Conservation (phyloP, 2,329 filamentous ascomycete species). For the Penicillium capsulatum region DNA sequence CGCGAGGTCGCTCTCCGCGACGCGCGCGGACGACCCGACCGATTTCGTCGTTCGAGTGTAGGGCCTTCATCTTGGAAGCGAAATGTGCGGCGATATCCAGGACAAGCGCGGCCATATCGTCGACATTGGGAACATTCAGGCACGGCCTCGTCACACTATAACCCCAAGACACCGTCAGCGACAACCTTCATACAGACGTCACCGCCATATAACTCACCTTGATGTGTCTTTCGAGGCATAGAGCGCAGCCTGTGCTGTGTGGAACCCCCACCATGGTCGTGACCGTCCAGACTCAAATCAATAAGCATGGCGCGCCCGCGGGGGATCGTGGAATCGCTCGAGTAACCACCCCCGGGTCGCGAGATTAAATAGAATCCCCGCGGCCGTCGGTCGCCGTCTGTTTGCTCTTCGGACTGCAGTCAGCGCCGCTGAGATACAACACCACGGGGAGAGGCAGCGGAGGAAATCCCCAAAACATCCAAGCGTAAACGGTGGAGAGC, state of each 20-base stretch:
- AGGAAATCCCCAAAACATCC: too few species aligned
- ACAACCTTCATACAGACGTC: background rate
- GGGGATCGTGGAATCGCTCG: too few species aligned
- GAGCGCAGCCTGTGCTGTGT: conserved; percentile 40
- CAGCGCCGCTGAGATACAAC: too few species aligned
- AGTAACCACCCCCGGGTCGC: too few species aligned
- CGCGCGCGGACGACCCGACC: conserved; percentile 2
- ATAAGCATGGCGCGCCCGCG: conserved; percentile 4
- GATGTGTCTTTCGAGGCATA: conserved; percentile 40
- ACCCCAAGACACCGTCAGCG: conserved; percentile 1
- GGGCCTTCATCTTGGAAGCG: conserved; percentile 40
- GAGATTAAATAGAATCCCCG: too few species aligned
- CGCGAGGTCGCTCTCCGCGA: conserved; percentile 3
- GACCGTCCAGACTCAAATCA: conserved; percentile 10
- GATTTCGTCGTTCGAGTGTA: conserved; percentile 31
- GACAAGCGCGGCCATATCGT: conserved; percentile 36
- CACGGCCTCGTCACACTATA: conserved; percentile 45
- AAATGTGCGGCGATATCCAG: conserved; percentile 33
- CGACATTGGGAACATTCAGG: conserved; percentile 39
- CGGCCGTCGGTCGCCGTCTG: too few species aligned
- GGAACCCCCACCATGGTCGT: conserved; percentile 42
- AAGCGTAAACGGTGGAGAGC: too few species aligned
- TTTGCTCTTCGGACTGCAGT: too few species aligned
- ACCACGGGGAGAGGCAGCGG: too few species aligned
- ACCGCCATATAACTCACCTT: conserved; percentile 25